These are phyloP conservation scores for Gamarada debralockiae DNA, from an alignment of 495 filamentous ascomycete genomes.

Conservation along the genomic window DNA sequence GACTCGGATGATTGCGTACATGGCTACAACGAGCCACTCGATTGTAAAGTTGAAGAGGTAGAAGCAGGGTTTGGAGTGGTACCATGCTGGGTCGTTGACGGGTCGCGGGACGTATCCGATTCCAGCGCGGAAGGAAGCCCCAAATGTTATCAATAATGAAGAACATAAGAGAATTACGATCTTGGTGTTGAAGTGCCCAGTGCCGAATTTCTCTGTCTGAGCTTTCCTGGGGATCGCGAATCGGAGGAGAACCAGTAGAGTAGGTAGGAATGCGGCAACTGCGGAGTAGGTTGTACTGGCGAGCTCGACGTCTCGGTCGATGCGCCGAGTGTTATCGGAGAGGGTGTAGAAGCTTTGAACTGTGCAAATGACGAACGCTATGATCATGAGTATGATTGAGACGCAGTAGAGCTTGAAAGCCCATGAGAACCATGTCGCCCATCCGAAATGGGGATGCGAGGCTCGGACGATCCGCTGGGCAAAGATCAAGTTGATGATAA, in stretches of 20 bases:
- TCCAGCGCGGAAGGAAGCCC: constrained; percentile 66
- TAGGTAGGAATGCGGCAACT: constrained; percentile 70
- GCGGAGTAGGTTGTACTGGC: constrained; percentile 63
- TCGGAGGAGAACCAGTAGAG: constrained; percentile 55
- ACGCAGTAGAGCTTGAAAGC: constrained; percentile 55
- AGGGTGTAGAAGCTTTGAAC: constrained; percentile 67
- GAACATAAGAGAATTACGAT: constrained; percentile 54
- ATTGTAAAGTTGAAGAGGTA: constrained; percentile 75
- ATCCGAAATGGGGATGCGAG: constrained; percentile 66
- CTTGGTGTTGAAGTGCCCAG: constrained; percentile 64
- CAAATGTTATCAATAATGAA: constrained; percentile 55
- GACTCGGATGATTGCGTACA: constrained; percentile 61
- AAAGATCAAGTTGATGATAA: constrained; percentile 76
- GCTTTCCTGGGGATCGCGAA: constrained; percentile 45
- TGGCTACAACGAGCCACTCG: constrained; percentile 62
- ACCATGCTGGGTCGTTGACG: constrained; percentile 55
- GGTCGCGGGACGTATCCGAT: constrained; percentile 54
- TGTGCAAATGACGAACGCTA: constrained; percentile 65
- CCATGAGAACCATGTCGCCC: constrained; percentile 45
- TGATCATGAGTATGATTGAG: constrained; percentile 54
- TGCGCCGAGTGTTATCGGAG: constrained; percentile 37
- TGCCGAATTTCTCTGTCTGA: constrained; percentile 60
- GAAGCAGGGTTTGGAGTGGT: constrained; percentile 65
- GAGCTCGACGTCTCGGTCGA: constrained; percentile 61
- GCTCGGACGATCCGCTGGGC: constrained; percentile 73